phyloP scores from a whole-genome alignment of 768 basidiomycete species.

The Sutorius australiensis region DNA sequence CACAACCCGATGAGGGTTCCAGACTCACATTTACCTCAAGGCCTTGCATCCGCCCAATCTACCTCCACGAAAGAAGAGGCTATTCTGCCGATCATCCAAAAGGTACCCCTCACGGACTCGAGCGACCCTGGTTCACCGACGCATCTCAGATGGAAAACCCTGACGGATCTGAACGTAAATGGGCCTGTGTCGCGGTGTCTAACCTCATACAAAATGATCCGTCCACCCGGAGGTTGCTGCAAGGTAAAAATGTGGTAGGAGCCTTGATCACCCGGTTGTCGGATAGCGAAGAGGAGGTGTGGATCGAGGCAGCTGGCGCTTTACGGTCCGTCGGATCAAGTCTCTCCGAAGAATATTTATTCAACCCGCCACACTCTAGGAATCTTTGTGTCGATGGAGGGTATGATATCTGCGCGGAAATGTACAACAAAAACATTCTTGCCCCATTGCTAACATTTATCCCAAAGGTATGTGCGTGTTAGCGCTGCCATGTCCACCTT shows the following conservation, averaged over 20 bases:
- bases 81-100: constrained; percentile 85
- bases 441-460: constrained; percentile 71
- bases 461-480: constrained; percentile 55
- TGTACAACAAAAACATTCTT: constrained; percentile 94
- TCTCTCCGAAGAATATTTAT: constrained; percentile 4
- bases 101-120: constrained; percentile 45
- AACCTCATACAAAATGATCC: constrained; percentile 95
- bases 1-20: constrained; percentile 95
- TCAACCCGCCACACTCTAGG: constrained; percentile 38
- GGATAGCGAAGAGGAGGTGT: constrained; percentile 90
- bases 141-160: constrained; percentile 62
- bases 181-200: constrained; percentile 96
- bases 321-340: constrained; percentile 55
- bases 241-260: constrained; percentile 88
- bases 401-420: constrained; percentile 91
- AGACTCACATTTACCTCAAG: constrained; percentile 84
- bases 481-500: not conserved
- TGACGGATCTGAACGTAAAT: constrained; percentile 80
- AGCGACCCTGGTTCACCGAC: not conserved
- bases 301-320: constrained; percentile 81
- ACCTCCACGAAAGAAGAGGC: constrained; percentile 73
- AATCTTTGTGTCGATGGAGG: constrained; percentile 95
- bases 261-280: constrained; percentile 82
- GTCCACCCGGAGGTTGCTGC: constrained; percentile 82
- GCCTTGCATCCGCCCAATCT: constrained; percentile 69